Conservation (phyloP, 768 basidiomycete genomes). For the Dentipellis sp. region DNA sequence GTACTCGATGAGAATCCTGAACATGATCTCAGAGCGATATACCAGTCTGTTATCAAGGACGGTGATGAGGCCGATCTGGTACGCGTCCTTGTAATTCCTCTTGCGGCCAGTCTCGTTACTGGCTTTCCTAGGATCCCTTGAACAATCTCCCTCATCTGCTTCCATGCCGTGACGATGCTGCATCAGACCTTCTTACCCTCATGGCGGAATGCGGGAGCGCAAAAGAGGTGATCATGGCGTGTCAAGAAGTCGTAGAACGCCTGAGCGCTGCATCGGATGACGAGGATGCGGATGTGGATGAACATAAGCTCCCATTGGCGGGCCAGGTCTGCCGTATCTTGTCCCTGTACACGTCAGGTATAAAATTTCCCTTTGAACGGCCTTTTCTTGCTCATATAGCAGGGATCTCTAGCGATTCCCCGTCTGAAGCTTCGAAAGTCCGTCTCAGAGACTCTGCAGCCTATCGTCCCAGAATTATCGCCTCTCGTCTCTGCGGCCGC, state of each 20-base stretch:
- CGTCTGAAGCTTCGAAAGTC: conserved; percentile 12
- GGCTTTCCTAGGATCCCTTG: conserved; percentile 29
- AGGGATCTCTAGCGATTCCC: conserved; percentile 15
- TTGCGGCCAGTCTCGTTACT: background rate
- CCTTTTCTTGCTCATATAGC: background rate
- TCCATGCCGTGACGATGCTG: conserved; percentile 20
- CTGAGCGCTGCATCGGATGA: conserved; percentile 17
- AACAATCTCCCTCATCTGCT: conserved; percentile 28
- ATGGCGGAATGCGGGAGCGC: conserved; percentile 25
- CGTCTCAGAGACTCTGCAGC: conserved; percentile 5
- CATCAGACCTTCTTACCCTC: conserved; percentile 23
- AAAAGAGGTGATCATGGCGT: conserved; percentile 33
- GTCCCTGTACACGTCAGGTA: conserved; percentile 15
- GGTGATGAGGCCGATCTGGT: conserved; percentile 12
- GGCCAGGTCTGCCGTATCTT: conserved; percentile 18
- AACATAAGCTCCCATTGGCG: background rate
- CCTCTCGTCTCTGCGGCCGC: conserved; percentile 2
- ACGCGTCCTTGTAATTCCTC: background rate
- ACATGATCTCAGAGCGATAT: conserved; percentile 5
- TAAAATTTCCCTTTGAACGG: background rate
- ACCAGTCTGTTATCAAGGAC: conserved; percentile 9
- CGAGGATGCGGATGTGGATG: conserved; percentile 3
- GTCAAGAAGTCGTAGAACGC: conserved; percentile 30
- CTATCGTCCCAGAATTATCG: conserved; percentile 7
- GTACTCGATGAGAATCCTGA: conserved; percentile 10